A percentile compares a stretch with the other conserved stretches of the same genome.
These are phyloP conservation scores for Aspergillus mulundensis DNA, from an alignment of 495 filamentous ascomycete genomes.

Conservation along the genomic window DNA sequence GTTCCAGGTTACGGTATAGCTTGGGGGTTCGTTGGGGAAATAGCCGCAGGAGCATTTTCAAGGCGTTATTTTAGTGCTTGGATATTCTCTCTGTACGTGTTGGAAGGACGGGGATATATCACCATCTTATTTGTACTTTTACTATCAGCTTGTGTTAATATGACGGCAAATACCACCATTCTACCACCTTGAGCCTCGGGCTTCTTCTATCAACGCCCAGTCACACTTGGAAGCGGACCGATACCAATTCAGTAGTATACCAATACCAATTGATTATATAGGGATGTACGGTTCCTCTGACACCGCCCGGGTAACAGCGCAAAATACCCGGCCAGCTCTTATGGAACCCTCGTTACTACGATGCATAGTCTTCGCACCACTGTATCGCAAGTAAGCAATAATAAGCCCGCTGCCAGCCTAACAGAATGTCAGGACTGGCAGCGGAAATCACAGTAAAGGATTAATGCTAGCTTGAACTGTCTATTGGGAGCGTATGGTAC, in stretches of 20 bases:
- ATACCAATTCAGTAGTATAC: too few relatives aligned
- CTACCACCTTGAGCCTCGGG: neutral
- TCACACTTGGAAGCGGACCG: too few relatives aligned
- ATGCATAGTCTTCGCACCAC: conserved; percentile 69
- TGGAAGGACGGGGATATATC: conserved; percentile 11
- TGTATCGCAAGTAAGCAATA: conserved; percentile 79
- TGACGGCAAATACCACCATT: conserved; percentile 8
- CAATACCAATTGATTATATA: conserved; percentile 1
- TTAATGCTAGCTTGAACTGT: conserved; percentile 79
- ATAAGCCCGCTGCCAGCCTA: conserved; percentile 48
- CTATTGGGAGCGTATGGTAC: conserved; percentile 69
- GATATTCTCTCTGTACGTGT: conserved; percentile 19
- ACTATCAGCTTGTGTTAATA: conserved; percentile 20
- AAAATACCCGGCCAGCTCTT: conserved; percentile 85
- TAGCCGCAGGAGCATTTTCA: conserved; percentile 38
- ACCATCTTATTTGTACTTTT: conserved; percentile 21
- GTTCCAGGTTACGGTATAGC: conserved; percentile 31
- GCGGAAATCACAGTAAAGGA: conserved; percentile 34
- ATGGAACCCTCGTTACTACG: conserved; percentile 66
- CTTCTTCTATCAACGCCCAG: too few relatives aligned
- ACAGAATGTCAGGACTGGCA: conserved; percentile 66
- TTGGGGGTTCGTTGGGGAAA: conserved; percentile 20
- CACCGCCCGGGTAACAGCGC: conserved; percentile 74
- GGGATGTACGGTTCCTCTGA: conserved; percentile 80
- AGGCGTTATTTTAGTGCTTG: conserved; percentile 33